Conservation (phyloP, 208 protist genomes). For the Crithidia fasciculata region DNA sequence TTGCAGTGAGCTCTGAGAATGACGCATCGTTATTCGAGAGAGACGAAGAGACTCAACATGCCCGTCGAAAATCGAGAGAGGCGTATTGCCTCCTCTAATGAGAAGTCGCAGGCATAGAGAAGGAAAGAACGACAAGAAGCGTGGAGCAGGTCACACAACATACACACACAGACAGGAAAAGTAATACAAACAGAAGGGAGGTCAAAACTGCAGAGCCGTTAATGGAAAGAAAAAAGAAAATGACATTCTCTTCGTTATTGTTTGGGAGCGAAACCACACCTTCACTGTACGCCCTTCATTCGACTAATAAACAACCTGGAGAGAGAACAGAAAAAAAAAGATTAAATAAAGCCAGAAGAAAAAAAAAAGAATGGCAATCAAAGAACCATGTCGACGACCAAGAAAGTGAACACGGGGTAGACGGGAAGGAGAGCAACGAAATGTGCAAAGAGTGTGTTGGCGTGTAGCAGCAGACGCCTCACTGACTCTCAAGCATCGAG, state of each 20-base stretch:
- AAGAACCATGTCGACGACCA: background rate
- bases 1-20: too few species aligned
- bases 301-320: background rate
- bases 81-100: too few species aligned
- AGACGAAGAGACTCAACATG: background rate
- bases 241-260: background rate
- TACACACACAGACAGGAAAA: background rate
- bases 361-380: background rate
- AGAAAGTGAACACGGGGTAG: too few species aligned
- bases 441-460: too few species aligned
- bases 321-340: background rate
- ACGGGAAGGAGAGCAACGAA: too few species aligned
- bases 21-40: background rate
- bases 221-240: constrained; percentile 11
- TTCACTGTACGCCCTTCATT: background rate
- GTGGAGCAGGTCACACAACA: background rate
- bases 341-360: background rate
- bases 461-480: too few species aligned
- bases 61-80: background rate
- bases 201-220: background rate
- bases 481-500: background rate
- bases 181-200: background rate
- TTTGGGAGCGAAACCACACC: background rate
- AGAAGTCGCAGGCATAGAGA: background rate
- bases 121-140: background rate